Evolutionary conservation across 805 yeast species (phyloP), one percentile per base, ranked within the genome.

Genomic region (Komagataella kurtzmanii): DNA sequence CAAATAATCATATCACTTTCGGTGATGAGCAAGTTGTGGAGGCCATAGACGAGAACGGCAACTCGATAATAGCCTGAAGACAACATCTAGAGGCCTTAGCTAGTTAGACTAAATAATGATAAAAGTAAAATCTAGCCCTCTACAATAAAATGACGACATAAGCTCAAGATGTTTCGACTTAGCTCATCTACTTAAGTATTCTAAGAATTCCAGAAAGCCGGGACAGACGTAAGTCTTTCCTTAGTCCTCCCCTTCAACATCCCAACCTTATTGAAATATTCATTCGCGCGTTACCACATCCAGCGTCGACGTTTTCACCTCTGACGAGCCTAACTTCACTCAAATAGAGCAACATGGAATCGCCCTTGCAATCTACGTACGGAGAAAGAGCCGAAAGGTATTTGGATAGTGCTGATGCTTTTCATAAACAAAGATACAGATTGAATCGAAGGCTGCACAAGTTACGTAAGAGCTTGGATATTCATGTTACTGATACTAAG

Each of bases 341-440:
- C 14, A 30, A 30, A 30, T 8, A 30, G 40, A 30, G 3, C 40
- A 48, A 30, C 24, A 72, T 74, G 77, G 73, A 77, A 3, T 65
- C 69, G 36, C 81, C 83, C 7, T 62, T 79, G 50, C 63, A 65
- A 24, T 54, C 60, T 51, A 76, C 81, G 1, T 68, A 67, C 52
- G 82, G 82, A 12, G 78, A 73, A 12, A 79, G 96, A 52, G 71
- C 76, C 58, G 75, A 76, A 51, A 81, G 81, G 12, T 77, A 80
- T 57, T 72, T 88, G 51, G 79, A 78, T 57, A 74, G 88, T 3
- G 73, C 87, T 0, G 77, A 75, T 17, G 97, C 89, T 60, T 88
- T 68, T 62, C 77, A 75, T 48, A 80, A 78, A 56, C 84, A 85
- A 58, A 82, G 95, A 61, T 74, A 71, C 51, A 74, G 80, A 57